Percentiles rank a stretch among this genome's conserved stretches.
phyloP scores from a whole-genome alignment of 176 grass and related monocot genomes.

The Leersia perrieri region DNA sequence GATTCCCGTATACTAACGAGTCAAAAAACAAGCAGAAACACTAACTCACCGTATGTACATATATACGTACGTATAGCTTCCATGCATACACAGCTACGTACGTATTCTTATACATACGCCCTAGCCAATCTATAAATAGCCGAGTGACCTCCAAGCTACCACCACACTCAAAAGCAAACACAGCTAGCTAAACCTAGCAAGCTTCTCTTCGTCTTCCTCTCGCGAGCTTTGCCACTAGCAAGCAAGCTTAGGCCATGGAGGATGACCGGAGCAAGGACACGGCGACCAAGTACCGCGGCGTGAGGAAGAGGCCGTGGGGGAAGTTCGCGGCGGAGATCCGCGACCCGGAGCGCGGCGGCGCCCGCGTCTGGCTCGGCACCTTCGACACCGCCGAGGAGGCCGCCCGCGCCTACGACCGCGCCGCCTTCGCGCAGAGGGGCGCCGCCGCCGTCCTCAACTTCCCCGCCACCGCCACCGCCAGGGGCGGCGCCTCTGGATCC shows the following conservation, averaged over 20 bases:
- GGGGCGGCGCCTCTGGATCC: neutral
- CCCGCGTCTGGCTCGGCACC: constrained; percentile 66
- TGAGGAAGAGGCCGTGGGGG: constrained; percentile 61
- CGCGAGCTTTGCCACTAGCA: neutral
- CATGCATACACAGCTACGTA: too few relatives aligned
- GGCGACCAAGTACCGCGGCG: constrained; percentile 57
- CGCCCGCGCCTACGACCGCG: constrained; percentile 61
- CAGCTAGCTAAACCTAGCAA: neutral
- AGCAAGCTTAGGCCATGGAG: constrained; percentile 13
- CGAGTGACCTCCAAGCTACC: neutral
- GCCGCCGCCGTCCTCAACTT: constrained; percentile 62
- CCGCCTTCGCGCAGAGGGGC: constrained; percentile 45
- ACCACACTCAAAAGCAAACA: neutral
- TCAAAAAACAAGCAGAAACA: neutral
- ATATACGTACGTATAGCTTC: neutral
- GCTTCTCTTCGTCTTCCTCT: neutral
- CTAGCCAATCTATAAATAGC: constrained; percentile 20
- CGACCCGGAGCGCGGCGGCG: constrained; percentile 49
- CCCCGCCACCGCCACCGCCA: constrained; percentile 29
- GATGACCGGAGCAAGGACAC: neutral
- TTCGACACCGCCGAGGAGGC: constrained; percentile 69
- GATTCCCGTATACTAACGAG: neutral
- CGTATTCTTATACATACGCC: neutral
- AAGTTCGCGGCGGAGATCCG: constrained; percentile 73
- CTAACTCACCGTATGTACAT: neutral